phyloP scores from a whole-genome alignment of 129 eudicot species.

The Centrapalus pauciflorus region DNA sequence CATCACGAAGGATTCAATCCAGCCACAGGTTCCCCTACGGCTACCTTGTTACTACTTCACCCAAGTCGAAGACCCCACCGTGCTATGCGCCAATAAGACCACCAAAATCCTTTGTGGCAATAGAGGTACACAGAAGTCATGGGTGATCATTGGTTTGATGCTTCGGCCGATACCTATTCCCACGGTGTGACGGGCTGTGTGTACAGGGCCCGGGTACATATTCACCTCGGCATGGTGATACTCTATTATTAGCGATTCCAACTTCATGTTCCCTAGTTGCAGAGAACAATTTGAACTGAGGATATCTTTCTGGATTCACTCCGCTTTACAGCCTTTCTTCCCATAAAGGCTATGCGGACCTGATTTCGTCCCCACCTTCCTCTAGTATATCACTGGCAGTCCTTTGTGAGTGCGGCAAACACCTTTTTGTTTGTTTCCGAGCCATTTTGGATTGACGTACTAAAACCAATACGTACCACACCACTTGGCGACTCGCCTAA shows the following conservation, averaged over 20 bases:
- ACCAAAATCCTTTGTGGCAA: background rate
- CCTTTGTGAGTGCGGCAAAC: too few species aligned
- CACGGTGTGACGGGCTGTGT: background rate
- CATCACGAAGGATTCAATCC: constrained; percentile 5
- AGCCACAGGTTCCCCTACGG: constrained; percentile 15
- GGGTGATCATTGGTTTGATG: background rate
- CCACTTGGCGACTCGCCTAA: background rate
- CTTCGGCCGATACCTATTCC: background rate
- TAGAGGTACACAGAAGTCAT: background rate
- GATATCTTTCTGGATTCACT: constrained; percentile 21
- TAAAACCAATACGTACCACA: background rate
- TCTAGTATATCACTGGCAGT: too few species aligned
- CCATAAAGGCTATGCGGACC: constrained; percentile 13
- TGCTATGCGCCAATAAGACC: constrained; percentile 17
- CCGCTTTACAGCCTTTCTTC: constrained; percentile 15
- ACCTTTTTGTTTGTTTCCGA: background rate
- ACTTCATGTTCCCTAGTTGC: constrained; percentile 20
- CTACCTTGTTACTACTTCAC: constrained; percentile 21
- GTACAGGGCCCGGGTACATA: background rate
- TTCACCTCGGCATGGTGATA: too few species aligned
- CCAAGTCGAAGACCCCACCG: constrained; percentile 18
- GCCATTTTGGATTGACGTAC: background rate
- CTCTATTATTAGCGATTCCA: too few species aligned
- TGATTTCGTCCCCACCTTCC: constrained; percentile 11
- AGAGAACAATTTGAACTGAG: constrained; percentile 27